Evolutionary conservation across 2,329 filamentous ascomycete species (phyloP).

Genomic region (Paracorniculantispora psalliotae): DNA sequence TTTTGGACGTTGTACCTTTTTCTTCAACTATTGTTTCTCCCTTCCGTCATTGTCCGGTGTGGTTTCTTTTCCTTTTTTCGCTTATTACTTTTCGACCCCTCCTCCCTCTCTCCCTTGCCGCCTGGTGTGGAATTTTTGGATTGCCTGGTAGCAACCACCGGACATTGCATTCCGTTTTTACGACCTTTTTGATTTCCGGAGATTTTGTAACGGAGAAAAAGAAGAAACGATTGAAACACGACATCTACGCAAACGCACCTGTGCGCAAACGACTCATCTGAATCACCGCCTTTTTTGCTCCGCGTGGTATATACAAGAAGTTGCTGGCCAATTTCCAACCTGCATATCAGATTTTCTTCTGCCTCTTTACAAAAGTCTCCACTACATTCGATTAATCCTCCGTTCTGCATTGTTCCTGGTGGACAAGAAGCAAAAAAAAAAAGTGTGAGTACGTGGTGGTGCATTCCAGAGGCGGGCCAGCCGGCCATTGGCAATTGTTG

Average conservation of each 20-base stretch:
- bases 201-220: too few relatives aligned
- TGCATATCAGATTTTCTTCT: not conserved
- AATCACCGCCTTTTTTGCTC: not conserved
- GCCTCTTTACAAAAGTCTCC: not conserved
- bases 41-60: not conserved
- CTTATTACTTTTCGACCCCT: not conserved
- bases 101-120: not conserved
- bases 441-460: too few relatives aligned
- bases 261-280: slow-evolving; percentile 2
- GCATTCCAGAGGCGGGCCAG: too few relatives aligned
- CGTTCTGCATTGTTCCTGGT: slow-evolving; percentile 4
- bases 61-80: not conserved
- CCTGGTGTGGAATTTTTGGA: not conserved
- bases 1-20: too few relatives aligned
- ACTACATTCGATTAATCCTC: too few relatives aligned
- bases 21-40: not conserved
- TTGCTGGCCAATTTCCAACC: slow-evolving; percentile 1
- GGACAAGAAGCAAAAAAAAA: not conserved
- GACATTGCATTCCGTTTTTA: not conserved
- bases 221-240: not conserved
- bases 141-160: slow-evolving; percentile 4
- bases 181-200: not conserved
- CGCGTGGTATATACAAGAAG: too few relatives aligned
- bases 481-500: too few relatives aligned
- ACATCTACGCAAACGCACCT: not conserved